Percentiles rank a stretch among this genome's conserved stretches.
These are phyloP conservation scores for Tulasnella calospora DNA, from an alignment of 768 basidiomycete genomes.

Conservation along the genomic window DNA sequence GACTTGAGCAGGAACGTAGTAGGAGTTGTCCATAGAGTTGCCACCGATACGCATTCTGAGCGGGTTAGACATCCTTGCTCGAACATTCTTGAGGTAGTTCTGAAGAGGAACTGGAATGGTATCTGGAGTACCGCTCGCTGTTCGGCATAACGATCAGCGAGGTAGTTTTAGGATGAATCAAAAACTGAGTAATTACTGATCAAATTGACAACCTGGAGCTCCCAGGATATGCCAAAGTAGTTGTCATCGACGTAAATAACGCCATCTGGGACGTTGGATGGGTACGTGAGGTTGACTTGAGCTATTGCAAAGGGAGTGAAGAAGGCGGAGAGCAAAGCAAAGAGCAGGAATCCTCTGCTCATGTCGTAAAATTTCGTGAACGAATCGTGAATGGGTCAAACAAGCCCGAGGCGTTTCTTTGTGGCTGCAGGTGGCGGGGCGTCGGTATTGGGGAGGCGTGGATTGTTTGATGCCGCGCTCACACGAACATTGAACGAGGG, in stretches of 20 bases:
- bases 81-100: conserved; percentile 23
- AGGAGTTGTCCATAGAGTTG: conserved; percentile 27
- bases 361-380: neutral
- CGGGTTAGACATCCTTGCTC: conserved; percentile 24
- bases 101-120: conserved; percentile 26
- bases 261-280: conserved; percentile 20
- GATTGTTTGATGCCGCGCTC: neutral
- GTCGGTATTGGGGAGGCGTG: neutral
- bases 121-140: conserved; percentile 26
- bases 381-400: neutral
- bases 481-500: neutral
- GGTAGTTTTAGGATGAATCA: neutral
- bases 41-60: conserved; percentile 28
- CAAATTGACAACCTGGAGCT: conserved; percentile 24
- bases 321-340: neutral
- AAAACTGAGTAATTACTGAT: conserved; percentile 13
- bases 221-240: conserved; percentile 26
- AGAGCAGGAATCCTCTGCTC: neutral
- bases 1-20: conserved; percentile 21
- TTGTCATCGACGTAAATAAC: conserved; percentile 26
- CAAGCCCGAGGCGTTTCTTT: neutral
- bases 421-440: neutral
- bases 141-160: neutral
- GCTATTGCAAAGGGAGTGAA: neutral
- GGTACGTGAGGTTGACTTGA: conserved; percentile 21